phyloP scores from a whole-genome alignment of 305 asterid genomes.

The Fraxinus paxiana region DNA sequence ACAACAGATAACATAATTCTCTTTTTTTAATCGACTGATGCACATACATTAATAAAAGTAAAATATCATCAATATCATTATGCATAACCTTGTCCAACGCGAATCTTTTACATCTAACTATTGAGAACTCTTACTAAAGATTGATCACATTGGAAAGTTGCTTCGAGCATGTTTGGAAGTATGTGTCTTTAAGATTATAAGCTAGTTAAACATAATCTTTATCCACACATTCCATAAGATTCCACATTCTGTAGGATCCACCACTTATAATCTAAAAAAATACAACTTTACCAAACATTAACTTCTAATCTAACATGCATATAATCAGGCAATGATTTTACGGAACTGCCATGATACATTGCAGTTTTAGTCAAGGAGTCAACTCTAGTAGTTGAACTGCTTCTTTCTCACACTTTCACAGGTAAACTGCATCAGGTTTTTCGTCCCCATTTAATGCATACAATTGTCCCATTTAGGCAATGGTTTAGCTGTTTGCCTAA shows the following conservation, averaged over 20 bases:
- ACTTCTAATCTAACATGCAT: not conserved
- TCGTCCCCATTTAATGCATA: slow-evolving; percentile 1
- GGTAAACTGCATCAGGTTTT: slow-evolving; percentile 36
- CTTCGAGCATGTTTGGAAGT: not conserved
- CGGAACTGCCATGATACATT: not conserved
- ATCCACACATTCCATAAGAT: not conserved
- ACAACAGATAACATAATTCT: not conserved
- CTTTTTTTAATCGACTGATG: not conserved
- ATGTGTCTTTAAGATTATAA: not conserved
- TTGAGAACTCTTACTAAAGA: not conserved
- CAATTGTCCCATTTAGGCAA: slow-evolving; percentile 24
- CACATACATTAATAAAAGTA: not conserved
- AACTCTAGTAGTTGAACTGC: slow-evolving; percentile 51
- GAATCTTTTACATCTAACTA: not conserved
- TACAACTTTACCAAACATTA: not conserved
- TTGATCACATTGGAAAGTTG: not conserved
- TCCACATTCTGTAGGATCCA: not conserved
- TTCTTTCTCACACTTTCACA: slow-evolving; percentile 23
- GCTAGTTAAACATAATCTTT: not conserved
- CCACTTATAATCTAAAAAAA: not conserved
- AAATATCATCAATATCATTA: not conserved
- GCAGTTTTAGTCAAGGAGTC: slow-evolving; percentile 40
- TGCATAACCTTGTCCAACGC: not conserved
- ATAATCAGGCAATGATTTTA: not conserved
- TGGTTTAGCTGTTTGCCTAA: slow-evolving; percentile 39